phyloP scores from a whole-genome alignment of 2,329 filamentous ascomycete species.

The Xylariaceae sp. region DNA sequence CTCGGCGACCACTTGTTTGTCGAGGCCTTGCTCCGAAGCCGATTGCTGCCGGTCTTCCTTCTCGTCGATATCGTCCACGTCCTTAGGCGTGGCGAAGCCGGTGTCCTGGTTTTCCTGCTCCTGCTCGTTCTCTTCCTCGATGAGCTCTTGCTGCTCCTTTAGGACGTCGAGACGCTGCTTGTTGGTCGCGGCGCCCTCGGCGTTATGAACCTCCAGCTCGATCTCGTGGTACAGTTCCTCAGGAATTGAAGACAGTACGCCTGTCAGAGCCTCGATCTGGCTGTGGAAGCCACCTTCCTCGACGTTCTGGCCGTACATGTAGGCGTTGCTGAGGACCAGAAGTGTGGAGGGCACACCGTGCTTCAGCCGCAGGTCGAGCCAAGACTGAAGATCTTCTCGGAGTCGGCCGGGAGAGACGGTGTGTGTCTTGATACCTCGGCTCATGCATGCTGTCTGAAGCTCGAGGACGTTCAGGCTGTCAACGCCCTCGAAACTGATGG shows the following conservation, averaged over 20 bases:
- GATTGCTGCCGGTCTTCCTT: conserved; percentile 66
- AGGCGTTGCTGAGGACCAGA: conserved; percentile 92
- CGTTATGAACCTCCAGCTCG: conserved; percentile 93
- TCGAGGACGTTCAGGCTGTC: conserved; percentile 90
- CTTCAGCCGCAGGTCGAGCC: conserved; percentile 88
- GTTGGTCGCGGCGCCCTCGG: conserved; percentile 95
- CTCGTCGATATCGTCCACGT: conserved; percentile 90
- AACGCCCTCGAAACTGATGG: conserved; percentile 90
- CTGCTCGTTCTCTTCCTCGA: conserved; percentile 94
- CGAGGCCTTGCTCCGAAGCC: conserved; percentile 43
- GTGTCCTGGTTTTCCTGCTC: conserved; percentile 72
- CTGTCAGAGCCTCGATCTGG: conserved; percentile 88
- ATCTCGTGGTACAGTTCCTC: conserved; percentile 99
- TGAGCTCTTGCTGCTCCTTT: conserved; percentile 96
- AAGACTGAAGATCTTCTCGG: conserved; percentile 84
- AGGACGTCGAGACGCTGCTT: conserved; percentile 97
- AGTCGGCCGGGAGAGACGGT: conserved; percentile 84
- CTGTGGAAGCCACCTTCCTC: conserved; percentile 81
- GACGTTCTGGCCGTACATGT: conserved; percentile 76
- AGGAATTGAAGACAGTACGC: conserved; percentile 88
- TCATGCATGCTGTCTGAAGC: conserved; percentile 85
- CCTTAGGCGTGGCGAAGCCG: conserved; percentile 70
- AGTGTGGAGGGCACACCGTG: conserved; percentile 95
- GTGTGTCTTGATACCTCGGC: conserved; percentile 86
- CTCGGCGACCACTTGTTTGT: conserved; percentile 47